These are phyloP conservation scores for Fusarium euwallaceae DNA, from an alignment of 2,329 filamentous ascomycete genomes.

Conservation along the genomic window DNA sequence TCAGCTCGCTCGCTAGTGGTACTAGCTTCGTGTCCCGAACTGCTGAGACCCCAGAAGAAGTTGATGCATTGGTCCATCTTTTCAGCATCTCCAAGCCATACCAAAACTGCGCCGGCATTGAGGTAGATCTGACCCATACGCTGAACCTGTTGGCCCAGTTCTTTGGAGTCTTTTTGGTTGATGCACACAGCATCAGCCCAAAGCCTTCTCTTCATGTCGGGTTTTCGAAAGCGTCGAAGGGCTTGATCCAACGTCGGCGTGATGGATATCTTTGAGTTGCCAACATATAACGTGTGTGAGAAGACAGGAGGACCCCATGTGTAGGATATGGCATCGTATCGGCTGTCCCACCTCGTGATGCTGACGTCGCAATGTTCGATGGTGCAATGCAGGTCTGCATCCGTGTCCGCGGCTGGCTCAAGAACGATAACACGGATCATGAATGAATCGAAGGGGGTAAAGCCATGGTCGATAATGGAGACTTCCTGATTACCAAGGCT, in stretches of 20 bases:
- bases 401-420: neutral
- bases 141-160: neutral
- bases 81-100: neutral
- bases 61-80: neutral
- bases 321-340: neutral
- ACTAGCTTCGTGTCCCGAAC: neutral
- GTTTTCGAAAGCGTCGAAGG: neutral
- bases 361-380: neutral
- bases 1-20: neutral
- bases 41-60: slow-evolving; percentile 1
- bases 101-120: neutral
- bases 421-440: neutral
- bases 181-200: neutral
- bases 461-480: neutral
- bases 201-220: neutral
- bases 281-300: neutral
- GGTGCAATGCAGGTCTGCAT: neutral
- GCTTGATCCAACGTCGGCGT: neutral
- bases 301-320: neutral
- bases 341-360: neutral
- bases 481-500: neutral
- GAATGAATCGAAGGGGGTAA: neutral
- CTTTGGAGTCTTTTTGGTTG: slow-evolving; percentile 4
- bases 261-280: neutral
- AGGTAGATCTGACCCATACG: neutral